These are phyloP conservation scores for Elaeagnus macrophylla DNA, from an alignment of 306 rosid species.

Conservation along the genomic window DNA sequence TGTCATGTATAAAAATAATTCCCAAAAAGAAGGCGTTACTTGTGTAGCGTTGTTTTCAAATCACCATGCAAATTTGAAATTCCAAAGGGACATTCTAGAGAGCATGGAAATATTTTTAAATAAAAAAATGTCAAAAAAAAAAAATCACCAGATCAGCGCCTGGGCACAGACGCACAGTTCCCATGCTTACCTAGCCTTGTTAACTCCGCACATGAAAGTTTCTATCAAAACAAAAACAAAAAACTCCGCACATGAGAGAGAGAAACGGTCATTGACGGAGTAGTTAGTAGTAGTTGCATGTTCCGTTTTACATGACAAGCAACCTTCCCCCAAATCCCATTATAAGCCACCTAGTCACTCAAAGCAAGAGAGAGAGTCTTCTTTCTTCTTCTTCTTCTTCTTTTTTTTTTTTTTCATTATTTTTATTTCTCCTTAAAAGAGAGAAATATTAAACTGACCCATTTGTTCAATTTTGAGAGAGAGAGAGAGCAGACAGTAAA, in stretches of 20 bases:
- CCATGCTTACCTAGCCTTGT: constrained; percentile 34
- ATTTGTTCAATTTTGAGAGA: background rate
- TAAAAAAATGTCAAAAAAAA: background rate
- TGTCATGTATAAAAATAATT: no score
- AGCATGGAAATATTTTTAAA: no score
- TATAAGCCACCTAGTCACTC: background rate
- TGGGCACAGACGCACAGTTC: constrained; percentile 40
- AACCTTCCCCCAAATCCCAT: constrained; percentile 10
- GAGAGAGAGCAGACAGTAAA: background rate
- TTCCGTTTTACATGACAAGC: constrained; percentile 68
- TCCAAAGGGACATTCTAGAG: no score
- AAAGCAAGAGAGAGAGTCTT: background rate
- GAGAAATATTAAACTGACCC: no score
- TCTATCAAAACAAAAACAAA: no score
- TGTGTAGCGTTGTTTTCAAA: no score
- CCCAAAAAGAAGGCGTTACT: no score
- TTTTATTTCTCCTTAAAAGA: no score
- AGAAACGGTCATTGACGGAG: background rate
- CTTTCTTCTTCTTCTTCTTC: background rate
- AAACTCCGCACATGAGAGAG: constrained; percentile 14
- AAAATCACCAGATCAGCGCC: constrained; percentile 30
- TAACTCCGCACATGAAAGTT: constrained; percentile 31
- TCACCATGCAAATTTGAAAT: no score
- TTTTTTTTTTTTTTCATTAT: background rate
- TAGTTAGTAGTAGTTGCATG: constrained; percentile 57